Base-by-base conservation (phyloP, 805 yeast genomes). In the Wickerhamiella sorbophila region DNA sequence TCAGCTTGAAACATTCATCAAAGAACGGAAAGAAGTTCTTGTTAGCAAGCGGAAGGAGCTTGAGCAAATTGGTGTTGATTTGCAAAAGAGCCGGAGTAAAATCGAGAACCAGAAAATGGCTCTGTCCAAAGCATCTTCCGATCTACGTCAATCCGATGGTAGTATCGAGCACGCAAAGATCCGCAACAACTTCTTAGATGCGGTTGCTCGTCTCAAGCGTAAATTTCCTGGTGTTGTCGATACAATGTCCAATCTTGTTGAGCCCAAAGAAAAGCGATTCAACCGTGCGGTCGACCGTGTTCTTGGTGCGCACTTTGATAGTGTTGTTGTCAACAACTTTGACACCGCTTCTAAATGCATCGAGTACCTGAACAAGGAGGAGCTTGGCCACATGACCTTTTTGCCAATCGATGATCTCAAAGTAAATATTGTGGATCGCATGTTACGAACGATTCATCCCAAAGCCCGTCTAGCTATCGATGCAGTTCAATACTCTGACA, bases 341-440 rank as follows among this genome's bases (percentile, higher is more conserved):
- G 57, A 73, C 8, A 70, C 77, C 18, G 94, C 93, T 0, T 72
- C 75, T 44, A 75, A 76, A 46, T 83, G 94, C 56, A 80, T 91
- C 47, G 73, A 75, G 6, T 79, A 79, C 43, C 64, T 88, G 56
- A 83, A 85, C 52, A 87, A 82, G 49, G 88, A 88, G 55, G 70
- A 95, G 49, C 66, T 79, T 10, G 97, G 97, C 37, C 69, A 72
- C 5, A 86, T 91, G 1, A 75, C 93, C 1, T 87, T 91, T 52
- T 79, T 91, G 45, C 97, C 98, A 0, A 62, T 91, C 40, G 91
- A 86, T 53, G 70, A 86, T 1, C 77, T 91, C 26, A 71, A 67
- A 6, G 73, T 75, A 1, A 68, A 63, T 29, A 65, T 77, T 4
- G 66, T 77, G 38, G 70, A 72, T 40, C 64, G 72, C 19, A 64